These are phyloP conservation scores for Alternaria novae-zelandiae DNA, from an alignment of 2,329 filamentous ascomycete species.

Conservation along the genomic window DNA sequence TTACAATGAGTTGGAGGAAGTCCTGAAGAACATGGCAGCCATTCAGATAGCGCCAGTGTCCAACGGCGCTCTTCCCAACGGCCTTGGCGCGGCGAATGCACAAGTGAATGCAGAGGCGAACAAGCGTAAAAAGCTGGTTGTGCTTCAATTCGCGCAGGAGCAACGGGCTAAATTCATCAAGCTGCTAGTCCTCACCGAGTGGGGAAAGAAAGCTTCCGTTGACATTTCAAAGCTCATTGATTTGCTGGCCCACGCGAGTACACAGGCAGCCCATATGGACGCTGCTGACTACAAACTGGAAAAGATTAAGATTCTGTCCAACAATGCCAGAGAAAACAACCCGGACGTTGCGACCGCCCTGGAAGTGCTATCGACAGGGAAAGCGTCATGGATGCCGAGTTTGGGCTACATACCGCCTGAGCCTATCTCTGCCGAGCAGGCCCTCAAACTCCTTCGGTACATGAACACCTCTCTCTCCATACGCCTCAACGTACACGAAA, in stretches of 20 bases:
- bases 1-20: slow-evolving; percentile 76
- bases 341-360: slow-evolving; percentile 91
- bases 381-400: slow-evolving; percentile 79
- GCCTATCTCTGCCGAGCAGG: slow-evolving; percentile 72
- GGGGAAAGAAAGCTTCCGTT: slow-evolving; percentile 70
- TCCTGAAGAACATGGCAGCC: slow-evolving; percentile 72
- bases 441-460: slow-evolving; percentile 76
- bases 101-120: slow-evolving; percentile 37
- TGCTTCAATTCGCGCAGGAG: slow-evolving; percentile 80
- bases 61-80: slow-evolving; percentile 51
- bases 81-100: slow-evolving; percentile 41
- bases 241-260: slow-evolving; percentile 72
- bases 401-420: slow-evolving; percentile 79
- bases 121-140: slow-evolving; percentile 69
- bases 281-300: slow-evolving; percentile 66
- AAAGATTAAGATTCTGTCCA: slow-evolving; percentile 74
- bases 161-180: slow-evolving; percentile 92
- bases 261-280: slow-evolving; percentile 39
- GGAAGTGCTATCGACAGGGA: slow-evolving; percentile 80
- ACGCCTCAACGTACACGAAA: slow-evolving; percentile 83
- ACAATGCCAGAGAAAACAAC: slow-evolving; percentile 77
- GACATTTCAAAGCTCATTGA: slow-evolving; percentile 89
- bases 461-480: slow-evolving; percentile 84
- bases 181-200: slow-evolving; percentile 85
- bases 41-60: slow-evolving; percentile 66